Evolutionary conservation across 768 basidiomycete species (phyloP).

Genomic region (Paxillus ammoniavirescens): DNA sequence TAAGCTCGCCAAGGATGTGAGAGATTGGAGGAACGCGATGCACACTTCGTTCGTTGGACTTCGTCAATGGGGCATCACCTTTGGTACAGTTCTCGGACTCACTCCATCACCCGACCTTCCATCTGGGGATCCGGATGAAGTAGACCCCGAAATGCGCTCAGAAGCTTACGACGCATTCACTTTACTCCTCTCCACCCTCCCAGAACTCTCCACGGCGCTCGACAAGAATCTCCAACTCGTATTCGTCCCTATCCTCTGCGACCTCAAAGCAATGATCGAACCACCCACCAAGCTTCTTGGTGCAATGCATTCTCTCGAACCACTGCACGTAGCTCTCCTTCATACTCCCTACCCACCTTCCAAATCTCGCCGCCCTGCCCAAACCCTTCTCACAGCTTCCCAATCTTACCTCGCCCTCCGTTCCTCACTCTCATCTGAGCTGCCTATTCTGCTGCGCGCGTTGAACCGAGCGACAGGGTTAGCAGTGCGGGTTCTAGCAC

Average conservation of each 20-base stretch:
- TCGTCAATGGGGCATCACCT: constrained; percentile 60
- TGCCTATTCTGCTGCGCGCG: constrained; percentile 60
- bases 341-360: constrained; percentile 61
- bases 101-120: constrained; percentile 32
- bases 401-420: constrained; percentile 76
- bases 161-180: constrained; percentile 77
- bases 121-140: constrained; percentile 9
- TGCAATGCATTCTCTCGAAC: constrained; percentile 72
- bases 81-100: constrained; percentile 67
- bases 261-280: constrained; percentile 56
- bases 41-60: constrained; percentile 48
- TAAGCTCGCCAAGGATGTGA: constrained; percentile 57
- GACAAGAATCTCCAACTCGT: constrained; percentile 51
- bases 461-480: constrained; percentile 59
- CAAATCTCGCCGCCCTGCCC: constrained; percentile 55
- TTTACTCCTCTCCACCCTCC: constrained; percentile 52
- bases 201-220: constrained; percentile 51
- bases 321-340: constrained; percentile 67
- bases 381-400: constrained; percentile 68
- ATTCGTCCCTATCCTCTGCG: constrained; percentile 56
- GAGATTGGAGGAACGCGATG: constrained; percentile 61
- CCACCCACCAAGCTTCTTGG: constrained; percentile 65
- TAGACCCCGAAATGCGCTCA: constrained; percentile 29
- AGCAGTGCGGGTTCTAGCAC: constrained; percentile 50
- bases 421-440: constrained; percentile 66